Evolutionary conservation across 2,329 filamentous ascomycete species (phyloP), one percentile per base, ranked within the genome.

Genomic region (Aaosphaeria pasadenensis): DNA sequence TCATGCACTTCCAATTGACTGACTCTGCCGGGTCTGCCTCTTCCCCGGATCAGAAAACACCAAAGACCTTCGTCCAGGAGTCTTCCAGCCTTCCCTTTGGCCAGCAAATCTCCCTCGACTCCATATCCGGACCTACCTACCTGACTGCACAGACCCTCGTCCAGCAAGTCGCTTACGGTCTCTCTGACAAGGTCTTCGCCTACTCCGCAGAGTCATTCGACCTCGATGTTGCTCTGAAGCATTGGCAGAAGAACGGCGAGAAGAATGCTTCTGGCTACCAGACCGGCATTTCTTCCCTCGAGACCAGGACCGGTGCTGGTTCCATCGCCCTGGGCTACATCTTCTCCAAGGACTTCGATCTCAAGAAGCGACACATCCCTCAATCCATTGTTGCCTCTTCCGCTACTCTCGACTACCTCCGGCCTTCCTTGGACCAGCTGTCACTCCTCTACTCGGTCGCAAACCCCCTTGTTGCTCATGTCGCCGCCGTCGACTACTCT

Each of bases 121-220:
- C 76, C 50, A 88, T 97, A 70, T 85, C 82, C 51, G 94, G 92
- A 11, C 89, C 92, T 57, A 94, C 89, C 47, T 99, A 99, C 74
- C 82, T 92, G 52, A 97, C 92, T 38, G 89, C 91, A 30, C 94
- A 99, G 75, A 85, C 90, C 24, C 83, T 99, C 47, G 87, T 97
- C 56, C 94, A 99, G 77, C 94, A 99, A 74, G 87, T 97, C 56
- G 90, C 92, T 52, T 99, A 96, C 75, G 83, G 89, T 55, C 81
- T 99, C 52, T 97, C 92, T 48, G 91, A 97, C 78, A 96, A 95
- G 79, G 85, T 97, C 74, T 99, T 96, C 77, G 88, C 91, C 48
- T 97, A 95, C 78, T 97, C 92, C 3, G 90, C 91, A 30, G 89
- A 95, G 64, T 88, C 89, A 11, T 97, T 96, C 65, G 89, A 95